A percentile compares a stretch with the other conserved stretches of the same genome.
phyloP scores from a whole-genome alignment of 192 early-diverging fungal genomes.

The Coemansia sp. region DNA sequence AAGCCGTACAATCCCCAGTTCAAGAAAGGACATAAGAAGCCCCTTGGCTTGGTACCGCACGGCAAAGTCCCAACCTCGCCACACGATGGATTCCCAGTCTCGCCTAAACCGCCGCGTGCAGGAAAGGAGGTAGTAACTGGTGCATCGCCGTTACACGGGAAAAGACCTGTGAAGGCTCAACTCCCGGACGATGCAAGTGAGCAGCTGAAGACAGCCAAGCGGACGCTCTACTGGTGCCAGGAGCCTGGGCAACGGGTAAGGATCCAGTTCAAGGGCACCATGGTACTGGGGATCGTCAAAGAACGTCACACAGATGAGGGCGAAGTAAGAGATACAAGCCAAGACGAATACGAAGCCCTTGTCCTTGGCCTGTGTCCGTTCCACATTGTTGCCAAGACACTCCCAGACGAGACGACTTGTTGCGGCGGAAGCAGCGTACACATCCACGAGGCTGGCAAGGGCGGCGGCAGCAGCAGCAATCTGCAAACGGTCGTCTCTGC shows the following conservation, averaged over 20 bases:
- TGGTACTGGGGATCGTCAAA: conserved; percentile 12
- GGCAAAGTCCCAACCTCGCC: no score
- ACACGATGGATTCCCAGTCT: no score
- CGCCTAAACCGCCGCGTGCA: no score
- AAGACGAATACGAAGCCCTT: not conserved
- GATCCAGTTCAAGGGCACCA: conserved; percentile 12
- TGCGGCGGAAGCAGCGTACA: conserved; percentile 30
- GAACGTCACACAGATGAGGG: not conserved
- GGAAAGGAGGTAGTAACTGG: not conserved
- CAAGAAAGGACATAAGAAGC: no score
- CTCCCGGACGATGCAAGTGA: not conserved
- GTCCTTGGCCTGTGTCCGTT: conserved; percentile 41
- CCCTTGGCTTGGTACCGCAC: no score
- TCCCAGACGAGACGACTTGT: not conserved
- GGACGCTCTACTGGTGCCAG: conserved; percentile 21
- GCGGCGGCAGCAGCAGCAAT: no score
- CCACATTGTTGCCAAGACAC: conserved; percentile 15
- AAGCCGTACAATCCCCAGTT: no score
- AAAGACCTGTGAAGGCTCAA: not conserved
- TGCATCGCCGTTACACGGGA: not conserved
- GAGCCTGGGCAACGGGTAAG: conserved; percentile 8
- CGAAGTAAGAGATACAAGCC: not conserved
- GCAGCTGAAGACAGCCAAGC: not conserved
- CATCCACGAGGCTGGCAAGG: conserved; percentile 10
- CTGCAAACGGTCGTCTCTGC: not conserved